Conservation (phyloP, 768 basidiomycete species). For the Mycena capillaripes region DNA sequence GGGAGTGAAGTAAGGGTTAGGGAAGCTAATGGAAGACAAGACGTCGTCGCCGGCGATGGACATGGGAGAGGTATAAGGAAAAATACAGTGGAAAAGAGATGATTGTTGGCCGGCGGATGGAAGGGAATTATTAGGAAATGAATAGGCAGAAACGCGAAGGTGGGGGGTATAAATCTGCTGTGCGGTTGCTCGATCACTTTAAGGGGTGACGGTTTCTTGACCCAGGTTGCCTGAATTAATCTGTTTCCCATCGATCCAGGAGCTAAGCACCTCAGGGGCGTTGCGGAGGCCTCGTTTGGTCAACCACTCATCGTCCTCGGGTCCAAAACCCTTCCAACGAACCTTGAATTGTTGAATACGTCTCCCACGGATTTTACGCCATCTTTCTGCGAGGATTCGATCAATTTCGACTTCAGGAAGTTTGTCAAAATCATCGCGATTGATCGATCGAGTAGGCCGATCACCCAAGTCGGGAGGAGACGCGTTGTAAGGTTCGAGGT, state of each 20-base stretch:
- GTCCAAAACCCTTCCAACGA: neutral
- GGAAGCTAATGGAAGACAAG: neutral
- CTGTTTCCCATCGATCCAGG: neutral
- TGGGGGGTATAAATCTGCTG: neutral
- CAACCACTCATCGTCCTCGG: neutral
- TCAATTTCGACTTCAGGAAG: neutral
- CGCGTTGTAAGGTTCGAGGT: neutral
- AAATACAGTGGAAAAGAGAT: neutral
- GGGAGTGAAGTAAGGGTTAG: neutral
- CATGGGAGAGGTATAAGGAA: neutral
- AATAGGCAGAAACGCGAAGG: neutral
- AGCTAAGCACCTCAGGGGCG: neutral
- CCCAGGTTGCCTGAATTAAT: too few relatives aligned
- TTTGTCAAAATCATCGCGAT: neutral
- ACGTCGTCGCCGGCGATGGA: neutral
- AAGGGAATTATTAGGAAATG: too few relatives aligned
- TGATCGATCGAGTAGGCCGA: neutral
- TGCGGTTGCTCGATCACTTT: too few relatives aligned
- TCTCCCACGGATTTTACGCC: neutral
- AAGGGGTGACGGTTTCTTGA: too few relatives aligned
- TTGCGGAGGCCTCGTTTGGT: neutral
- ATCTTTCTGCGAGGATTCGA: neutral
- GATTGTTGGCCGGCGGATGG: too few relatives aligned
- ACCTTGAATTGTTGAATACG: slow-evolving; percentile 1
- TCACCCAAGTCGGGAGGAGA: neutral